Conservation (phyloP, 2,329 filamentous ascomycete genomes). For the Aspergillus fijiensis region DNA sequence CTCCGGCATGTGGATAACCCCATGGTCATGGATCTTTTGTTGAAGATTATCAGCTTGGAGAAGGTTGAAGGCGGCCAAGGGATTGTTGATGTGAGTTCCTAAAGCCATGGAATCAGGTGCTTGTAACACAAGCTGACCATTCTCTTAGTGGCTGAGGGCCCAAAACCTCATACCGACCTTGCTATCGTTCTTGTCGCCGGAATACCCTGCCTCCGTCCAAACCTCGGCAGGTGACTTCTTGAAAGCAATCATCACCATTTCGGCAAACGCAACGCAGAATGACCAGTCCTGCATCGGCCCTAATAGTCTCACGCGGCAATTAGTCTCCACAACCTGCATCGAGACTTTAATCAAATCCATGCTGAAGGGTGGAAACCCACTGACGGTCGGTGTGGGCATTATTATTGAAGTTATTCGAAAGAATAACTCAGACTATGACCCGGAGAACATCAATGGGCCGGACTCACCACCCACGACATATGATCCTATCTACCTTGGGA, state of each 20-base stretch:
- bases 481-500: conserved; percentile 94
- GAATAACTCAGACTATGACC: conserved; percentile 98
- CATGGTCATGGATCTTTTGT: conserved; percentile 94
- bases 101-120: not conserved
- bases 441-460: conserved; percentile 80
- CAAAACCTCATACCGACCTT: conserved; percentile 85
- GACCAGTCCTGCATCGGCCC: conserved; percentile 98
- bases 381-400: conserved; percentile 95
- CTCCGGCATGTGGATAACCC: conserved; percentile 93
- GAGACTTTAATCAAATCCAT: conserved; percentile 85
- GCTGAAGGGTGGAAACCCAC: conserved; percentile 86
- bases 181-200: conserved; percentile 79
- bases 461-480: conserved; percentile 76
- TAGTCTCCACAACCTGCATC: conserved; percentile 83
- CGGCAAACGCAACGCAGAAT: conserved; percentile 95
- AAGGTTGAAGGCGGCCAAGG: conserved; percentile 88
- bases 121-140: conserved; percentile 6
- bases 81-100: conserved; percentile 75
- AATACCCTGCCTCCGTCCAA: conserved; percentile 85
- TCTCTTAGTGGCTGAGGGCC: conserved; percentile 77
- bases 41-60: conserved; percentile 96
- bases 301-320: conserved; percentile 90
- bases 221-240: conserved; percentile 96
- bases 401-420: conserved; percentile 98
- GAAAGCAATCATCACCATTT: conserved; percentile 98